Evolutionary conservation across 2,329 filamentous ascomycete genomes (phyloP).

Genomic region (Clonostachys chloroleuca): DNA sequence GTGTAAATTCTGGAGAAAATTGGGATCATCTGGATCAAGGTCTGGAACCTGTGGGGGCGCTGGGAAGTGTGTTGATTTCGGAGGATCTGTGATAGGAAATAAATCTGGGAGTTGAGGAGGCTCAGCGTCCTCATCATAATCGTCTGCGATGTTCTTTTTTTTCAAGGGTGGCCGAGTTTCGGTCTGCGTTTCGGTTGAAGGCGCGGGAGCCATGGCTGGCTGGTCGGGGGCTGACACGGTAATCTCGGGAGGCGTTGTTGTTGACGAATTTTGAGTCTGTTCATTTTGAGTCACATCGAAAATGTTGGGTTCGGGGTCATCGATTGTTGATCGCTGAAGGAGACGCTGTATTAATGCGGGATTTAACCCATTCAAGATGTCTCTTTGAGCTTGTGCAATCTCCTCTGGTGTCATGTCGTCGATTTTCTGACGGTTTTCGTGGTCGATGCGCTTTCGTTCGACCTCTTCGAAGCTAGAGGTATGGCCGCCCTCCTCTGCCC

Average conservation of each 20-base stretch:
- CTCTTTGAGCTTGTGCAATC: conserved; percentile 74
- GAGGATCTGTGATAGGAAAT: conserved; percentile 31
- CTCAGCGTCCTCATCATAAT: conserved; percentile 35
- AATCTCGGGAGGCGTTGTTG: too few species aligned
- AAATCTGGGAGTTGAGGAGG: conserved; percentile 33
- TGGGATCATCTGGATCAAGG: conserved; percentile 76
- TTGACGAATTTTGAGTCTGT: too few species aligned
- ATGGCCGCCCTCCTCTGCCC: conserved; percentile 2
- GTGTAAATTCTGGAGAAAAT: conserved; percentile 83
- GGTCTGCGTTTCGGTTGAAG: background rate
- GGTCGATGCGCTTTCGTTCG: conserved; percentile 72
- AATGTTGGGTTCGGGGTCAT: conserved; percentile 37
- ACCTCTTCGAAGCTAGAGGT: conserved; percentile 31
- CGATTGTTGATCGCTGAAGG: conserved; percentile 71
- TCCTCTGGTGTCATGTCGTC: conserved; percentile 76
- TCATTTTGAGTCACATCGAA: too few species aligned
- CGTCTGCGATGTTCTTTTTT: conserved; percentile 4
- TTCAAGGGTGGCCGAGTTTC: background rate
- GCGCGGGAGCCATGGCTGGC: too few species aligned
- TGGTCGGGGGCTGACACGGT: too few species aligned
- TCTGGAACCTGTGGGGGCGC: conserved; percentile 52
- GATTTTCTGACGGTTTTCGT: conserved; percentile 73
- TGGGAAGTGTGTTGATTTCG: conserved; percentile 58
- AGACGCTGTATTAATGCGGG: conserved; percentile 73
- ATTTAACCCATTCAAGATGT: conserved; percentile 75